Evolutionary conservation across 495 filamentous ascomycete species (phyloP).

Genomic region (Paragyromitra xinjiangensis): DNA sequence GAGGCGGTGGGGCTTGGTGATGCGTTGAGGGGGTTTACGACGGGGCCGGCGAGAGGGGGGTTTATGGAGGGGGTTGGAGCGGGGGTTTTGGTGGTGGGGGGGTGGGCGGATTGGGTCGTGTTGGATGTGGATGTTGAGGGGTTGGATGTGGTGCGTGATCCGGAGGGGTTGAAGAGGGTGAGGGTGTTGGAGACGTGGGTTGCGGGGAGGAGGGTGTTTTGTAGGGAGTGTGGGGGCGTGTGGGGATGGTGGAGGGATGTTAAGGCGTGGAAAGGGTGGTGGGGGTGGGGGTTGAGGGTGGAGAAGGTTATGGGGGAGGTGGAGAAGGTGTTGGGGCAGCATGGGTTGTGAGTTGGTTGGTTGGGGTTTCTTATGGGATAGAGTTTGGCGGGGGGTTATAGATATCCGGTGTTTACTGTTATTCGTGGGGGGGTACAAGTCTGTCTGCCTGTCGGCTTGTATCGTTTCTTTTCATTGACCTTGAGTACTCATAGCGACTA

Average conservation of each 20-base stretch:
- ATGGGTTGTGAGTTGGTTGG: conserved; percentile 20
- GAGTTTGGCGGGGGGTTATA: not conserved
- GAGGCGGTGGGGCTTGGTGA: conserved; percentile 65
- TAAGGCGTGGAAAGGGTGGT: conserved; percentile 34
- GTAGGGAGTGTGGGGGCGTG: not conserved
- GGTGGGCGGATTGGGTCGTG: conserved; percentile 72
- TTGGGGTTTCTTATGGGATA: not conserved
- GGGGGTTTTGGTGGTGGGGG: conserved; percentile 65
- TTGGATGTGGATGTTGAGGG: conserved; percentile 60
- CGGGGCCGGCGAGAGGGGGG: conserved; percentile 62
- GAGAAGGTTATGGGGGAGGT: conserved; percentile 43
- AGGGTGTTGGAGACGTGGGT: conserved; percentile 72
- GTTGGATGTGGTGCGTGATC: conserved; percentile 59
- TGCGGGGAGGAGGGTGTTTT: conserved; percentile 62
- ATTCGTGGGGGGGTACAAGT: not conserved
- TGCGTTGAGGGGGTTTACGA: conserved; percentile 68
- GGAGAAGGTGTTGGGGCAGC: conserved; percentile 29
- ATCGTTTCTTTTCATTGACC: not conserved
- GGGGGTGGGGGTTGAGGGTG: conserved; percentile 39
- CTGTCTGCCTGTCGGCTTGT: not conserved
- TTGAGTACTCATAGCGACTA: not conserved
- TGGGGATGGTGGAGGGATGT: conserved; percentile 7
- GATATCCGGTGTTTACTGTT: not conserved
- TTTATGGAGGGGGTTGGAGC: conserved; percentile 62
- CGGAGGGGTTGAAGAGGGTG: conserved; percentile 63